Conservation (phyloP, 208 protist species). For the Leishmania guyanensis region DNA sequence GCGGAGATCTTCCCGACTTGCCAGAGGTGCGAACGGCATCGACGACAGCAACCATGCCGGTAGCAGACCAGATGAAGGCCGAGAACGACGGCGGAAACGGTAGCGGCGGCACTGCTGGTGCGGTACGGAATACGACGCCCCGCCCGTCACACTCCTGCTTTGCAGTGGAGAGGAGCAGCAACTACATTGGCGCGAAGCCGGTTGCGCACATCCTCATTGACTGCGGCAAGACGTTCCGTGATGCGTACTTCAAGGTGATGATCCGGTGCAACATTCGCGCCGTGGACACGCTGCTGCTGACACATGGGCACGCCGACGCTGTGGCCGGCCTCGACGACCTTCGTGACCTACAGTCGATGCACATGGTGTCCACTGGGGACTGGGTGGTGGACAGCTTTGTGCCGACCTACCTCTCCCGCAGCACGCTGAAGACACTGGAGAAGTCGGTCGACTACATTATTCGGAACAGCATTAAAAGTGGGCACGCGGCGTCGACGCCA, state of each 20-base stretch:
- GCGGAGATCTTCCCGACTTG: constrained; percentile 6
- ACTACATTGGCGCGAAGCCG: constrained; percentile 35
- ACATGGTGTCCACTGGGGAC: constrained; percentile 46
- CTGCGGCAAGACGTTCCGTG: constrained; percentile 91
- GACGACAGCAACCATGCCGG: background rate
- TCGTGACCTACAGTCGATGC: constrained; percentile 85
- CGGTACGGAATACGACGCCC: background rate
- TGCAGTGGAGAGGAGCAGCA: constrained; percentile 15
- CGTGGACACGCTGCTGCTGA: constrained; percentile 85
- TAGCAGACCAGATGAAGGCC: background rate
- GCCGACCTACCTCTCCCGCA: constrained; percentile 63
- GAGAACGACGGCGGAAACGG: background rate
- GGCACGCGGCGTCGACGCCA: constrained; percentile 18
- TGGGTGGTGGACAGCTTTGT: constrained; percentile 77
- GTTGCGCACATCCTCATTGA: constrained; percentile 81
- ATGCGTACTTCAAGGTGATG: constrained; percentile 88
- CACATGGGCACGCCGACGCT: constrained; percentile 89
- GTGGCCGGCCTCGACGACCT: constrained; percentile 87
- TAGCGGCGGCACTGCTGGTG: background rate
- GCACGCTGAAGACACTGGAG: constrained; percentile 48
- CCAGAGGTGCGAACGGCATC: background rate
- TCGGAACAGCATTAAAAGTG: constrained; percentile 62
- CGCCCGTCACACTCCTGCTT: constrained; percentile 35
- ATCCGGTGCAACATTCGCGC: constrained; percentile 50
- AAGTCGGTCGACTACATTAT: constrained; percentile 70